phyloP scores from a whole-genome alignment of 768 basidiomycete species.

The Rhodotorula paludigena region DNA sequence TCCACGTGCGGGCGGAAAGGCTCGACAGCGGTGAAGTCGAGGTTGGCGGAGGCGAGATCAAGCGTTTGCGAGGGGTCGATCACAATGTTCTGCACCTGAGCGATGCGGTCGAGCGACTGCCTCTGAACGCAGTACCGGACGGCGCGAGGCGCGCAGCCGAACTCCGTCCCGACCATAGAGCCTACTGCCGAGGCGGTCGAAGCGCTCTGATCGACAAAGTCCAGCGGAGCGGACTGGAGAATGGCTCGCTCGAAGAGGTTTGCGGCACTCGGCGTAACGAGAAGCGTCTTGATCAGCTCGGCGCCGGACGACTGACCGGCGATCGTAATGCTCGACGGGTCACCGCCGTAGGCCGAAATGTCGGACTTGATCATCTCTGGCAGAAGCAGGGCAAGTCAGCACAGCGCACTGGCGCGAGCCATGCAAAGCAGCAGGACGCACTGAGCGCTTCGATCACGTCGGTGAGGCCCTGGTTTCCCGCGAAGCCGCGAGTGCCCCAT shows the following conservation, averaged over 20 bases:
- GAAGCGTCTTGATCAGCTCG: slow-evolving; percentile 67
- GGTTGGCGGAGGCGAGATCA: neutral
- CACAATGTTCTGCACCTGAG: slow-evolving; percentile 53
- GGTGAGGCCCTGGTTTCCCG: slow-evolving; percentile 63
- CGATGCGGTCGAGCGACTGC: slow-evolving; percentile 55
- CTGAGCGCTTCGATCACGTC: slow-evolving; percentile 63
- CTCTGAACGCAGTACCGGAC: slow-evolving; percentile 55
- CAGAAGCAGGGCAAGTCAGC: neutral
- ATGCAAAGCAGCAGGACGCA: neutral
- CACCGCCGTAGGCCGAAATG: slow-evolving; percentile 64
- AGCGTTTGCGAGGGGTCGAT: slow-evolving; percentile 10
- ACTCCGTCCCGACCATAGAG: neutral
- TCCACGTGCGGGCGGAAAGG: slow-evolving; percentile 67
- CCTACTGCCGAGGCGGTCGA: slow-evolving; percentile 9
- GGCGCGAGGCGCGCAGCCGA: slow-evolving; percentile 47
- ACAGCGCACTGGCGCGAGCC: too few species aligned
- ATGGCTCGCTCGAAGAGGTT: slow-evolving; percentile 71
- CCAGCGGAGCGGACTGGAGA: slow-evolving; percentile 79
- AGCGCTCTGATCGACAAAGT: slow-evolving; percentile 39
- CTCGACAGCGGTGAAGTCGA: slow-evolving; percentile 43
- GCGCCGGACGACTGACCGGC: slow-evolving; percentile 52
- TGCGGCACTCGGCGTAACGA: slow-evolving; percentile 66
- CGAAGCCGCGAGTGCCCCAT: slow-evolving; percentile 32
- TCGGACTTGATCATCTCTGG: slow-evolving; percentile 59
- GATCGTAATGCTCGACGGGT: slow-evolving; percentile 54